phyloP scores from a whole-genome alignment of 495 filamentous ascomycete genomes.

The Penicillium robsamsonii region DNA sequence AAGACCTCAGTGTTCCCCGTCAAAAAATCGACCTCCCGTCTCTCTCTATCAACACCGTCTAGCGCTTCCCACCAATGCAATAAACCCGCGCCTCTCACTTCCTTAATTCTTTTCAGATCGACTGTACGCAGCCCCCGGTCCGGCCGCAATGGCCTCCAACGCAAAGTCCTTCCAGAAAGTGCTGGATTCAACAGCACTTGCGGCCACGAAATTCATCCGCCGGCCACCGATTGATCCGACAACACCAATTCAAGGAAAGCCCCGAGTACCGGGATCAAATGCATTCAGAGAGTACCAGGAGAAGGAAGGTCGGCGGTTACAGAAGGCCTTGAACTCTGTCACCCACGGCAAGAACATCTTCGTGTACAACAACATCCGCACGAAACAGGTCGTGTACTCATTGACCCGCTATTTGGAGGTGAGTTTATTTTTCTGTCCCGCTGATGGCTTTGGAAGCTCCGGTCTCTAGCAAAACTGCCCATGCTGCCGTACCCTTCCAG shows the following conservation, averaged over 20 bases:
- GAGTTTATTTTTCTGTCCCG: conserved; percentile 19
- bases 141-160: conserved; percentile 46
- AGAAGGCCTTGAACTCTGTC: conserved; percentile 46
- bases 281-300: conserved; percentile 40
- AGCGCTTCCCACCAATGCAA: conserved; percentile 19
- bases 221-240: conserved; percentile 40
- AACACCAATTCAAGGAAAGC: conserved; percentile 40
- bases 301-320: conserved; percentile 42
- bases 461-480: neutral
- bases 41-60: conserved; percentile 19
- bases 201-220: conserved; percentile 41
- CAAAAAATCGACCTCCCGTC: conserved; percentile 35
- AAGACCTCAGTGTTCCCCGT: conserved; percentile 27
- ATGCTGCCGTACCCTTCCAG: neutral
- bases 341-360: conserved; percentile 72
- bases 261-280: conserved; percentile 40
- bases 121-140: conserved; percentile 12
- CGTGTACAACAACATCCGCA: conserved; percentile 75
- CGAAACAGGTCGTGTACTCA: conserved; percentile 82
- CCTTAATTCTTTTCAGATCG: conserved; percentile 1
- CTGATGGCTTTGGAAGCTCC: neutral
- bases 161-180: conserved; percentile 39
- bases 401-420: conserved; percentile 68
- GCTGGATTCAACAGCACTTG: conserved; percentile 47
- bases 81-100: neutral